Evolutionary conservation across 495 filamentous ascomycete genomes (phyloP).

Genomic region (Hyaloscypha finlandica): DNA sequence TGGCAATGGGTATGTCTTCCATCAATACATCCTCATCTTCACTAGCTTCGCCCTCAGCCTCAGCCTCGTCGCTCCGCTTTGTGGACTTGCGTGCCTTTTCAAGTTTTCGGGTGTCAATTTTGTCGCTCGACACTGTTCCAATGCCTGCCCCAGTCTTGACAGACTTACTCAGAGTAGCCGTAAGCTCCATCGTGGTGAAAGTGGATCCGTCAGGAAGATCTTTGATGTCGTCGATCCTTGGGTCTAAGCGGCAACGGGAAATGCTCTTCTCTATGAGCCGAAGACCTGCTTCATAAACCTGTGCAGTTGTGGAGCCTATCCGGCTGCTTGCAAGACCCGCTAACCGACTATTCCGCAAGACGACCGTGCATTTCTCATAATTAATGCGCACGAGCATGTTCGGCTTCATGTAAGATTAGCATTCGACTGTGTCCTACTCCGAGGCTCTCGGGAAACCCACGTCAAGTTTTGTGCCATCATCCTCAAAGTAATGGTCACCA

Average conservation of each 20-base stretch:
- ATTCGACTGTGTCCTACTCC: constrained; percentile 16
- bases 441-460: constrained; percentile 32
- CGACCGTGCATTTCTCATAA: constrained; percentile 79
- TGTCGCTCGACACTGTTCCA: constrained; percentile 9
- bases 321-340: constrained; percentile 59
- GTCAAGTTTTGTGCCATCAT: constrained; percentile 46
- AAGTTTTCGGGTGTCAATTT: constrained; percentile 7
- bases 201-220: constrained; percentile 38
- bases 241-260: constrained; percentile 59
- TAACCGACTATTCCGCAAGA: constrained; percentile 77
- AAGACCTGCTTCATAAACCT: constrained; percentile 76
- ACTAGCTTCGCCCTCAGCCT: constrained; percentile 42
- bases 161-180: constrained; percentile 45
- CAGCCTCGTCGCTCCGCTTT: constrained; percentile 33
- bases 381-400: constrained; percentile 77
- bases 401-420: constrained; percentile 40
- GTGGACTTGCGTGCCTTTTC: constrained; percentile 33
- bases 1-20: constrained; percentile 28
- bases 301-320: constrained; percentile 63
- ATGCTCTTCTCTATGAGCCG: constrained; percentile 67
- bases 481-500: constrained; percentile 30
- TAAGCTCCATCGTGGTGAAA: constrained; percentile 50
- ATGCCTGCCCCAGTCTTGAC: constrained; percentile 40
- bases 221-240: constrained; percentile 52
- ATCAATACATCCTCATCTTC: constrained; percentile 29